Evolutionary conservation across 2,329 filamentous ascomycete genomes (phyloP), one percentile per base, ranked within the genome.

Genomic region (Shiraia bambusicola): DNA sequence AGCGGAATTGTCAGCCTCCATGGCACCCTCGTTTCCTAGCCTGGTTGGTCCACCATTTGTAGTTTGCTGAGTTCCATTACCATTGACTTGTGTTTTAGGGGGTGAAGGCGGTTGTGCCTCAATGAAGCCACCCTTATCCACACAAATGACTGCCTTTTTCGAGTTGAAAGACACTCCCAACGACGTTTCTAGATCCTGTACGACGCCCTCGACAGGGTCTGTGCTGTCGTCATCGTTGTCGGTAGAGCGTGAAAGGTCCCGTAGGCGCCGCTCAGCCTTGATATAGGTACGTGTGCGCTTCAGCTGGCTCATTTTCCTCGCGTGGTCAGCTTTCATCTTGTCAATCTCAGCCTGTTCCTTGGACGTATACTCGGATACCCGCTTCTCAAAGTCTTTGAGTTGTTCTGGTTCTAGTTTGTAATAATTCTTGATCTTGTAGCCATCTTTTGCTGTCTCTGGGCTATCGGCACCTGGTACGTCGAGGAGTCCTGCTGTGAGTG

Each of bases 401-500:
- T 92, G 82, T n/a, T 81, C 86, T 2, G 82, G 72, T 45, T 89
- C 86, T 37, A 96, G 72, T 45, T 80, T 83, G 41, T 86, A 81
- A 30, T 83, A 79, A 49, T 83, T 59, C 35, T 83, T 79, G 47
- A 67, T 54, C 26, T 56, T 52, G 36, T 60, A 59, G 30, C 48
- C 47, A 26, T 63, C 56, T 31, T 58, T 59, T 15, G 31, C 47
- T n/a, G 37, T 49, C n/a, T 59, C 56, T 1, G 56, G 36, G 2
- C 50, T 57, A 3, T 65, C 61, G n/a, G 59, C 61, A 16, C 49
- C 69, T 47, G 66, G 58, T 4, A 79, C 75, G 43, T 93, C 83
- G 42, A 96, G 89, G 41, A 96, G 88, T 4, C 88, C 90, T 26
- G 88, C 84, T 0, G 93, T 97, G 39, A 97, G 72, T 0, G 80